Conservation (phyloP, 75 land plant genomes). For the Larix kaempferi region DNA sequence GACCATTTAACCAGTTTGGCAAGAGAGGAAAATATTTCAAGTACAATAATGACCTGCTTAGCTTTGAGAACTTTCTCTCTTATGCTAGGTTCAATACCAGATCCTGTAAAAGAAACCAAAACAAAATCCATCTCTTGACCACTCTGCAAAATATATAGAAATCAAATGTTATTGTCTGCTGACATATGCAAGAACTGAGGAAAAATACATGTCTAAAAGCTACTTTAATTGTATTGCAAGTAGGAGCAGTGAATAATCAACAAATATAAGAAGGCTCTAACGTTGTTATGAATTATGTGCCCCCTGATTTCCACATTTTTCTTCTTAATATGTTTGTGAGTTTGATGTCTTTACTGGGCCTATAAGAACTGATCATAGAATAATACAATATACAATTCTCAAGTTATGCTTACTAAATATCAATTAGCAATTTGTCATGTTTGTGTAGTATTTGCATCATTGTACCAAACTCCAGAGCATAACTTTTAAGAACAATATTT, state of each 20-base stretch:
- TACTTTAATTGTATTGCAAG: neutral
- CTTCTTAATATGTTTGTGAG: too few relatives aligned
- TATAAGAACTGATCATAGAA: neutral
- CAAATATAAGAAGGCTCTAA: too few relatives aligned
- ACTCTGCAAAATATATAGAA: slow-evolving; percentile 44
- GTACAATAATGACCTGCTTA: slow-evolving; percentile 59
- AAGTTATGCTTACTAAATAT: neutral
- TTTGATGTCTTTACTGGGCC: too few relatives aligned
- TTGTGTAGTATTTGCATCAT: too few relatives aligned
- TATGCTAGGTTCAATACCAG: slow-evolving; percentile 57
- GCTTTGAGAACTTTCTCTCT: slow-evolving; percentile 89
- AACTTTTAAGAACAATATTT: too few relatives aligned
- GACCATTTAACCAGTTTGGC: neutral
- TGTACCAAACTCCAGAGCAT: too few relatives aligned
- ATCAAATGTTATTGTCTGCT: neutral
- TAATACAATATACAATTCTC: neutral
- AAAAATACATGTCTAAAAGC: neutral
- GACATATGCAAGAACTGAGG: neutral
- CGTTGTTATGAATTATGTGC: too few relatives aligned
- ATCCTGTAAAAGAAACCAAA: slow-evolving; percentile 92
- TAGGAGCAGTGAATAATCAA: too few relatives aligned
- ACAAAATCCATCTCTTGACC: slow-evolving; percentile 97
- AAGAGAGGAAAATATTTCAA: neutral
- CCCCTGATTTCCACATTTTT: too few relatives aligned
- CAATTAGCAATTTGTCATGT: neutral